Percentiles rank a stretch among this genome's conserved stretches.
Evolutionary conservation across 805 yeast genomes (phyloP).

Genomic region (Ogataea glucozyma): DNA sequence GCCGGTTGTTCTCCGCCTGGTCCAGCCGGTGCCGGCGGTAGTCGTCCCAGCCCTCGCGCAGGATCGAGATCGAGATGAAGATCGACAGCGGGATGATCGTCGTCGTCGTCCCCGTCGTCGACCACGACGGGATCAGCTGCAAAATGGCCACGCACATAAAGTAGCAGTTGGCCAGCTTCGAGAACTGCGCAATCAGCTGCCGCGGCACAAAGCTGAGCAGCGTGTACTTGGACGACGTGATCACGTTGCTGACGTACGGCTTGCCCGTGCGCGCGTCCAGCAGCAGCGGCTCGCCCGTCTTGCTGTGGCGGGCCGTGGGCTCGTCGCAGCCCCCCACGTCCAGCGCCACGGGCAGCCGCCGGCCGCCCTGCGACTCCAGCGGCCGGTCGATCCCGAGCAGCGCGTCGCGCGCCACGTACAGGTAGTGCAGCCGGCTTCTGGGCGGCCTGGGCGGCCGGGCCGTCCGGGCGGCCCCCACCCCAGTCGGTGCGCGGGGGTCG

Average conservation of each 20-base stretch:
- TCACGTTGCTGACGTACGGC: conserved; percentile 64
- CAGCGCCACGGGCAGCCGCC: conserved; percentile 68
- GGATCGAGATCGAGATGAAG: conserved; percentile 85
- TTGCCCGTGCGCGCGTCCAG: conserved; percentile 69
- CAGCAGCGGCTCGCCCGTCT: conserved; percentile 37
- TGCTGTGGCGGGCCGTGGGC: conserved; percentile 33
- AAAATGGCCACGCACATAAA: conserved; percentile 86
- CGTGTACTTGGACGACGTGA: conserved; percentile 87
- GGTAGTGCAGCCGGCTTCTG: conserved; percentile 8
- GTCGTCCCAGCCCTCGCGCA: conserved; percentile 93
- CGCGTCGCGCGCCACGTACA: conserved; percentile 25
- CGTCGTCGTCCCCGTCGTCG: conserved; percentile 93
- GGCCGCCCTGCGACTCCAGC: conserved; percentile 65
- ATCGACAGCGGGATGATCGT: conserved; percentile 87
- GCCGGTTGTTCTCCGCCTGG: conserved; percentile 73
- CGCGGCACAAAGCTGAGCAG: conserved; percentile 80
- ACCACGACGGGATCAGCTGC: conserved; percentile 97
- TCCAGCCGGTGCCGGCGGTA: conserved; percentile 84
- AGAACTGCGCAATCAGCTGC: conserved; percentile 87
- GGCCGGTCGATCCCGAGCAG: conserved; percentile 47
- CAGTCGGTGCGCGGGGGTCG: too few species aligned
- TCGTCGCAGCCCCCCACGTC: conserved; percentile 37
- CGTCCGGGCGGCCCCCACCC: too few species aligned
- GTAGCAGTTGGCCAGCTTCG: conserved; percentile 88
- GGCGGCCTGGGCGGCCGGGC: conserved; percentile 7